Base-by-base conservation (phyloP, 495 filamentous ascomycete species). In the Friedmanniomyces simplex region DNA sequence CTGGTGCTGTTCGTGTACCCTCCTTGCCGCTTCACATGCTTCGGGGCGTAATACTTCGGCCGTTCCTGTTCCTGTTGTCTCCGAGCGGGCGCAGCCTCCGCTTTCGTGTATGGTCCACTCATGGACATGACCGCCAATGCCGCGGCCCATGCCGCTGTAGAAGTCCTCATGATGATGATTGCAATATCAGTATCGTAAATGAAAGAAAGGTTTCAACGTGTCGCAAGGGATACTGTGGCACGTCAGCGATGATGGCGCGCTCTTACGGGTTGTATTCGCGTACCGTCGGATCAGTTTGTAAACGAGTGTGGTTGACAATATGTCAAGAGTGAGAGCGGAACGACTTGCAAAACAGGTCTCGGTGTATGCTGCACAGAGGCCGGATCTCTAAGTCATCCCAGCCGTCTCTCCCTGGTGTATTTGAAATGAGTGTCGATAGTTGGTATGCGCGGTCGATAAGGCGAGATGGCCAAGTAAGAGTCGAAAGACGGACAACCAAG, bases 21-120 rank as follows among this genome's bases (percentile, higher is more conserved):
- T 28, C 63, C 67, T 50, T 59, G 18, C 46, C 76, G 67, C 67
- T 78, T 80, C 28, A 76, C 55, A 24, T 75, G 69, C 41, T 71
- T 72, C 2, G 74, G 71, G 55, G 76, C 72, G 60, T 76, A 76
- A 62, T 74, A 75, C 46, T 72, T 72, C 37, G 75, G 75, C 49
- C 68, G 69, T 46, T 64, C 61, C 14, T 36, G 34, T 39, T 70
- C 65, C 21, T 69, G 64, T 54, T 70, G 65, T 41, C 62, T 66
- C 14, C 70, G 69, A 37, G 72, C 69, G 56, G 69, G 69, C 63
- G 68, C 66, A 43, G 71, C 71, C 57, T 73, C 68, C 57, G 71
- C 71, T 26, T 57, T 69, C 11, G 71, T 71, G 52, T 69, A 62
- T 7, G 66, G 64, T 26, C 69, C 68, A 46, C 55, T 51, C 55